Base-by-base conservation (phyloP, 2,329 filamentous ascomycete genomes). In the Venturiaceae sp. region DNA sequence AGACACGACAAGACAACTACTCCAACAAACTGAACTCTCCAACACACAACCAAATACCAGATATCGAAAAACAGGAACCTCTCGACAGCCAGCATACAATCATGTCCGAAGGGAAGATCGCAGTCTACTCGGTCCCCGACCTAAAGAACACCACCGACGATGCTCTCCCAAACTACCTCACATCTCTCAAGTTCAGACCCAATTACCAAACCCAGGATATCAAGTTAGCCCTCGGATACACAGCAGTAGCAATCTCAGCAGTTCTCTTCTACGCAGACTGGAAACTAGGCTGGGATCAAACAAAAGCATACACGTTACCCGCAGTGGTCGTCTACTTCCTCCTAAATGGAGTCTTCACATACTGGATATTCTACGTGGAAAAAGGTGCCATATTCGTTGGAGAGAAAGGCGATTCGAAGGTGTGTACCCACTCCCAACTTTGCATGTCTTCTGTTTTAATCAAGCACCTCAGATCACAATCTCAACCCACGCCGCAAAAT, bases 71-170 rank as follows among this genome's bases (percentile, higher is more conserved):
- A 16, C 13, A 30, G 30, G 23, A 30, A 30, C 5, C 13, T 30
- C 44, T n/a, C 26, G 26, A 50, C 2, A 16, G 2, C n/a, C 44
- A 13, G 5, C 8, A n/a, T 30, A 7, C 44, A 23, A 50, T 7
- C 44, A 50, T 50, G 44, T 58, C 57, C 11, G 21, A 39, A 36
- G 36, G 47, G 11, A 58, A 58, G 11, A 53, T 53, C 14, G 76
- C 83, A 6, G 80, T 88, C 64, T 83, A 88, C 71, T 88, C 86
- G 62, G 75, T 87, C 53, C 76, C 85, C 61, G 94, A 97, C 71
- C 86, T 99, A 63, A 97, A 97, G 75, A 95, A 94, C 77, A 95
- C 92, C 39, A 90, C 89, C 64, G 94, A 99, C 76, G 94, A 99
- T 75, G 90, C 92, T 59, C 86, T 99, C 61, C 85, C 88, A 60